A percentile compares a stretch with the other conserved stretches of the same genome.
Evolutionary conservation across 202 grass and related monocot genomes (phyloP).

Genomic region (Carex arenaria): DNA sequence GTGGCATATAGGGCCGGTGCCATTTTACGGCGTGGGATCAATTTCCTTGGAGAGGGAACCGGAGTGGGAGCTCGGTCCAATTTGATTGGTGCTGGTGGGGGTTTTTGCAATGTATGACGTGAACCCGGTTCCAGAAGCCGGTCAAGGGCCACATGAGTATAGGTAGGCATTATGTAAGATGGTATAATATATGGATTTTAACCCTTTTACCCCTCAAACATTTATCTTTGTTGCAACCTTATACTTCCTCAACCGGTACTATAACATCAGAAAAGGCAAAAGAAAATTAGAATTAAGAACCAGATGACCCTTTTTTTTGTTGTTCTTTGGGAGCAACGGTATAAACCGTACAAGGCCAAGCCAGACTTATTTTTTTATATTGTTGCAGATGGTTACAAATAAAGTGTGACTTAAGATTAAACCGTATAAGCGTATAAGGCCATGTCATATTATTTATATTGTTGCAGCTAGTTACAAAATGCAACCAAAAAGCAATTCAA

Average conservation of each 20-base stretch:
- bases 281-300: neutral
- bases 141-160: slow-evolving; percentile 68
- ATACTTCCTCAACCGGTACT: neutral
- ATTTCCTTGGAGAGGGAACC: slow-evolving; percentile 19
- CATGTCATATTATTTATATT: too few relatives aligned
- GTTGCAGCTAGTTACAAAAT: neutral
- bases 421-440: too few relatives aligned
- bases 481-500: neutral
- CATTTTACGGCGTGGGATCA: slow-evolving; percentile 25
- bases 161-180: slow-evolving; percentile 60
- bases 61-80: slow-evolving; percentile 27
- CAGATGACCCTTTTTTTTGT: neutral
- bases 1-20: slow-evolving; percentile 52
- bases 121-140: slow-evolving; percentile 61
- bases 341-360: neutral
- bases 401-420: neutral
- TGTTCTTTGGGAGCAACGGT: neutral
- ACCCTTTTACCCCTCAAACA: neutral
- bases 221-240: neutral
- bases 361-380: neutral
- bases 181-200: neutral
- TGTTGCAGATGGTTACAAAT: neutral
- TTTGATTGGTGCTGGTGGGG: slow-evolving; percentile 14
- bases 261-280: neutral
- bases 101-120: slow-evolving; percentile 10